Percentiles rank a stretch among this genome's conserved stretches.
Conservation (phyloP, 495 filamentous ascomycete genomes). For the Penicillium dipodomyicola region DNA sequence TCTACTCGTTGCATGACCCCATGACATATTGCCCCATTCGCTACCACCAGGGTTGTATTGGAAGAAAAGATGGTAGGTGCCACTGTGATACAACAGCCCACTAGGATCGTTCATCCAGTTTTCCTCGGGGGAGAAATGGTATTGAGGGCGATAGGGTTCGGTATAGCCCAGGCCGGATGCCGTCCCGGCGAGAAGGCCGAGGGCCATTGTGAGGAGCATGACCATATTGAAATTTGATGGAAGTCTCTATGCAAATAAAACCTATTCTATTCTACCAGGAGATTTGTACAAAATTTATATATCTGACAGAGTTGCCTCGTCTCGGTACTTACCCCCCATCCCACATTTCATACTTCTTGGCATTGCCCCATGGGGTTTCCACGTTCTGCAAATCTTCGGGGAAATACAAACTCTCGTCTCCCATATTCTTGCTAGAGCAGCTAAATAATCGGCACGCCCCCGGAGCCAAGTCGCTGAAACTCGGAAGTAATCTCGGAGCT, state of each 20-base stretch:
- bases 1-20: constrained; percentile 42
- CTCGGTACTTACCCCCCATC: no score
- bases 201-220: background rate
- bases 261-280: background rate
- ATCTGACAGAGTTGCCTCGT: background rate
- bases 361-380: constrained; percentile 2
- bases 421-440: background rate
- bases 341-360: background rate
- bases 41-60: constrained; percentile 41
- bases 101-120: constrained; percentile 63
- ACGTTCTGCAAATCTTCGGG: constrained; percentile 1
- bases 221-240: background rate
- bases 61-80: constrained; percentile 40
- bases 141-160: constrained; percentile 44
- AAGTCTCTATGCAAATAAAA: background rate
- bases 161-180: constrained; percentile 33
- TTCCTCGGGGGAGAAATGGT: constrained; percentile 52
- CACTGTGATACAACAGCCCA: constrained; percentile 47
- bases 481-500: constrained; percentile 10
- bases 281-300: constrained; percentile 4
- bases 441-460: background rate
- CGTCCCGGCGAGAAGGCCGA: background rate
- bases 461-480: constrained; percentile 10
- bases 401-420: background rate
- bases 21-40: constrained; percentile 39